Conservation (phyloP, 2,329 filamentous ascomycete species). For the Pseudogymnoascus sp. region DNA sequence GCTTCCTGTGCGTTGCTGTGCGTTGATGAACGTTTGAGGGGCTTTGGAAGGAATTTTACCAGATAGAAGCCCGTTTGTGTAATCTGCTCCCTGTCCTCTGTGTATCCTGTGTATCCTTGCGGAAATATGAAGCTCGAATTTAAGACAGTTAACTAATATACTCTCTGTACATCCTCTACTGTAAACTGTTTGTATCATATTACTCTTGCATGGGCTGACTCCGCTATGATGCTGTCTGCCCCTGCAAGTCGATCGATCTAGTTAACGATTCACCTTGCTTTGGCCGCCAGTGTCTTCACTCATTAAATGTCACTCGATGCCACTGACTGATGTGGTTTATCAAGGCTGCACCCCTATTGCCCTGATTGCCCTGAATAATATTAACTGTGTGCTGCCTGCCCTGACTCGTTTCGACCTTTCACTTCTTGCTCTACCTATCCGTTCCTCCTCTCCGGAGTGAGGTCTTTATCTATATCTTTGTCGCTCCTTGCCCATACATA, state of each 20-base stretch:
- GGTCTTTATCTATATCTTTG: conserved; percentile 1
- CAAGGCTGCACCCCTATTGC: conserved; percentile 6
- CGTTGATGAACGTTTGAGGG: background rate
- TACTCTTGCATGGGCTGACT: conserved; percentile 7
- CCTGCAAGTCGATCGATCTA: conserved; percentile 8
- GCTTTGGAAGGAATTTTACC: background rate
- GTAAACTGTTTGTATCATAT: conserved; percentile 8
- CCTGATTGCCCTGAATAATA: background rate
- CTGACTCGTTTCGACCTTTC: background rate
- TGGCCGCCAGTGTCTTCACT: background rate
- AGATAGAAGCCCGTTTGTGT: conserved; percentile 2
- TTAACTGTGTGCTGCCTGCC: background rate
- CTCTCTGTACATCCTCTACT: conserved; percentile 5
- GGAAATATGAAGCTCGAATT: background rate
- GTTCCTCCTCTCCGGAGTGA: conserved; percentile 6
- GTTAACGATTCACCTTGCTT: conserved; percentile 7
- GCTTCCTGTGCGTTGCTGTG: background rate
- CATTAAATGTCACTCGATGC: conserved; percentile 7
- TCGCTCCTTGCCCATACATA: background rate
- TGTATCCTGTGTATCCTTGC: background rate
- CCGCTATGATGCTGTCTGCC: conserved; percentile 5
- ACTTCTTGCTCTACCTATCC: conserved; percentile 1
- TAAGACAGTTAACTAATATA: conserved; percentile 4
- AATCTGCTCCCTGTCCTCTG: background rate
- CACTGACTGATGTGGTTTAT: background rate